Conservation (phyloP, 2,329 filamentous ascomycete species). For the Knoxdaviesia capensis region DNA sequence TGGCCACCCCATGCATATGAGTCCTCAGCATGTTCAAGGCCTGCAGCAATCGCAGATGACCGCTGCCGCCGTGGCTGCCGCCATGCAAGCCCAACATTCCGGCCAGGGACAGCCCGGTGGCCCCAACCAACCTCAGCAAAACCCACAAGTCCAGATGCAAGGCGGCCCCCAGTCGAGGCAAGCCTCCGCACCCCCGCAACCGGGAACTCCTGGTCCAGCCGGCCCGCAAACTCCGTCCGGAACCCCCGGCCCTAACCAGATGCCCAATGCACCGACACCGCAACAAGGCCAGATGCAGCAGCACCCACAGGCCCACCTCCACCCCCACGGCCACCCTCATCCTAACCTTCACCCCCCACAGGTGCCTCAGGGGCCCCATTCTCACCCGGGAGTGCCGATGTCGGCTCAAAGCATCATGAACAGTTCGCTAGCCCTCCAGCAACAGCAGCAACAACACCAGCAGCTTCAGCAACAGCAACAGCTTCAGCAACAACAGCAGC, state of each 20-base stretch:
- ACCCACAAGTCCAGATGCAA: conserved; percentile 7
- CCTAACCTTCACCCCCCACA: too few relatives aligned
- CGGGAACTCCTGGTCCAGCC: conserved; percentile 18
- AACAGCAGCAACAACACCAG: conserved; percentile 6
- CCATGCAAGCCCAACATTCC: conserved; percentile 7
- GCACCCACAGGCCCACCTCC: too few relatives aligned
- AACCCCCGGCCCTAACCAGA: conserved; percentile 14
- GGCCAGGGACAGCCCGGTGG: conserved; percentile 6
- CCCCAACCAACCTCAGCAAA: conserved; percentile 4
- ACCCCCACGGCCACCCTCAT: too few relatives aligned
- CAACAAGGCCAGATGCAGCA: neutral
- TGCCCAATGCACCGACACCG: conserved; percentile 12
- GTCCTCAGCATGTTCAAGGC: conserved; percentile 14
- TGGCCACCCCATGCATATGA: conserved; percentile 27
- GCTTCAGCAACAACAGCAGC: conserved; percentile 1
- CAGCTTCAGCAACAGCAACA: conserved; percentile 3
- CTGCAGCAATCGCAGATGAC: conserved; percentile 3
- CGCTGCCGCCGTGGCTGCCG: conserved; percentile 5
- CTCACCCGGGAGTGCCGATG: too few relatives aligned
- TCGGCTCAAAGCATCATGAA: too few relatives aligned
- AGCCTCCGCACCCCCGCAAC: conserved; percentile 18
- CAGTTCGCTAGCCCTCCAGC: conserved; percentile 7
- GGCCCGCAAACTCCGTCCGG: conserved; percentile 29
- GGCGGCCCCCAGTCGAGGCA: neutral
- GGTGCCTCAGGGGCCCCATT: too few relatives aligned